Evolutionary conservation across 1,284 basidiomycete species (phyloP).

Genomic region (Agaricales sp.): DNA sequence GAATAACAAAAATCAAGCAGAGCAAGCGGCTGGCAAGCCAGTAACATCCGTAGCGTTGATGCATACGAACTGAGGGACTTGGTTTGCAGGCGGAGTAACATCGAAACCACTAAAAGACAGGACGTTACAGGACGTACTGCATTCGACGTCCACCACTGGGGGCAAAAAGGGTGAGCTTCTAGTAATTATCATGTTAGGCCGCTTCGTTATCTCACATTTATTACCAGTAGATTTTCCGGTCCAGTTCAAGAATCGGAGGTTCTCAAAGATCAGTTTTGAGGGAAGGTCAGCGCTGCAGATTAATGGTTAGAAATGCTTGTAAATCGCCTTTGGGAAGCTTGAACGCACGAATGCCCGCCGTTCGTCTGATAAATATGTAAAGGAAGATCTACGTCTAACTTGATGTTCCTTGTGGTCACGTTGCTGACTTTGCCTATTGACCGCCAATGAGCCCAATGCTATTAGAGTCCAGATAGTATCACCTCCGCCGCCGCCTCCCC

Average conservation of each 20-base stretch:
- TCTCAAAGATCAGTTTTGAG: neutral
- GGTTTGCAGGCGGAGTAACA: neutral
- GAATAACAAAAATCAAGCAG: too few relatives aligned
- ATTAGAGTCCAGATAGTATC: too few relatives aligned
- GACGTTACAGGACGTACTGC: neutral
- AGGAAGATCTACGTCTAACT: neutral
- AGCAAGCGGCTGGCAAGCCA: too few relatives aligned
- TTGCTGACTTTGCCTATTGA: neutral
- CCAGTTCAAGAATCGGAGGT: neutral
- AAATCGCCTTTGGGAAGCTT: too few relatives aligned
- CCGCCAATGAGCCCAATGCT: too few relatives aligned
- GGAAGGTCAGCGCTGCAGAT: neutral
- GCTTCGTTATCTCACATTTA: neutral
- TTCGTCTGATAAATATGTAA: neutral
- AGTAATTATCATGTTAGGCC: too few relatives aligned
- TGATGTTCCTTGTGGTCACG: neutral
- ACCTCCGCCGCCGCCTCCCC: neutral
- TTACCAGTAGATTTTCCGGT: neutral
- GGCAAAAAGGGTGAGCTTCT: too few relatives aligned
- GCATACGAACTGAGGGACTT: neutral
- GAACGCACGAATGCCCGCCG: neutral
- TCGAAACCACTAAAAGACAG: neutral
- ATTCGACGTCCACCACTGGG: neutral
- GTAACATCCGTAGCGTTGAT: neutral
- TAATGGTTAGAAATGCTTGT: too few relatives aligned